These are phyloP conservation scores for Kodamaea plutei DNA, from an alignment of 1,139 yeast genomes.

Conservation along the genomic window DNA sequence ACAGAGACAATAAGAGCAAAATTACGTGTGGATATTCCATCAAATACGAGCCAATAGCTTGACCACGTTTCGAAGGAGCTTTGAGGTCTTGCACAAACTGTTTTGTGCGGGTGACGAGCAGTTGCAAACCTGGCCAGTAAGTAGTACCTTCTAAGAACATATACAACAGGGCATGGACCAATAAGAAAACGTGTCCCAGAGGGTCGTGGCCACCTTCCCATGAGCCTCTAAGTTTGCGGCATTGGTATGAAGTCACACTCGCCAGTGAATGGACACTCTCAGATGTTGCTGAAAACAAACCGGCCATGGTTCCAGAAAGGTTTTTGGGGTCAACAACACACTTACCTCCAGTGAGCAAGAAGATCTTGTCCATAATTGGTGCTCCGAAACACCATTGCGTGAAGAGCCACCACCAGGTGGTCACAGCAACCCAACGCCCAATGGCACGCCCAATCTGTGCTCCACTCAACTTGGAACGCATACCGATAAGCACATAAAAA, in stretches of 20 bases:
- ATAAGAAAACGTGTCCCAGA: conserved; percentile 84
- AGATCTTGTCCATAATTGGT: conserved; percentile 87
- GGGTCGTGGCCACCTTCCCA: conserved; percentile 98
- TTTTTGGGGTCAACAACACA: conserved; percentile 36
- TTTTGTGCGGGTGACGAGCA: not conserved
- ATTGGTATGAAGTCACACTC: conserved; percentile 43
- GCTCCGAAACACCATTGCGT: conserved; percentile 86
- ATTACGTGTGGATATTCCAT: conserved; percentile 41
- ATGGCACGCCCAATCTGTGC: conserved; percentile 19
- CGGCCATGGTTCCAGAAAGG: not conserved
- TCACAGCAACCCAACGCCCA: conserved; percentile 46
- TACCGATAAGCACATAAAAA: conserved; percentile 22
- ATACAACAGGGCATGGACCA: conserved; percentile 68
- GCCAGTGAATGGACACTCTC: conserved; percentile 13
- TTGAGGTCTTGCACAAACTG: not conserved
- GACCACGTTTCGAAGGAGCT: not conserved
- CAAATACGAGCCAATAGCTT: conserved; percentile 9
- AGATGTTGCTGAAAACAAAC: conserved; percentile 3
- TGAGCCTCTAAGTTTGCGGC: conserved; percentile 59
- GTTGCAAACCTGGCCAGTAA: conserved; percentile 25
- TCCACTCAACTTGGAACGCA: conserved; percentile 2
- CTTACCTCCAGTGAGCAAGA: conserved; percentile 76
- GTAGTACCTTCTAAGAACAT: conserved; percentile 62
- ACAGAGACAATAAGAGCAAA: conserved; percentile 38
- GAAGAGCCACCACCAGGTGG: conserved; percentile 77